Evolutionary conservation across 2,329 filamentous ascomycete species (phyloP).

Genomic region (Fusarium sp.): DNA sequence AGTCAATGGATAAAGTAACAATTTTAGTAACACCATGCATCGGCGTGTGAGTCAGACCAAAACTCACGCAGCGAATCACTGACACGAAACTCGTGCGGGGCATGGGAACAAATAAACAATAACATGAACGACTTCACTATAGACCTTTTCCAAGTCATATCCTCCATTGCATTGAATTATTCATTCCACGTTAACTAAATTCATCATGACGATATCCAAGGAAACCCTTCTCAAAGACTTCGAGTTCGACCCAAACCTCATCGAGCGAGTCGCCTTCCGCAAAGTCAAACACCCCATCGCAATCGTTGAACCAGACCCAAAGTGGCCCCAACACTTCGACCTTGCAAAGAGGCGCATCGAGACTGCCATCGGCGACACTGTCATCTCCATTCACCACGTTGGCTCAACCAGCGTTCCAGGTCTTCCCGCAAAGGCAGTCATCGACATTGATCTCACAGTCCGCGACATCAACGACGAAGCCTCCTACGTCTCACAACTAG

Average conservation of each 20-base stretch:
- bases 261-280: conserved; percentile 47
- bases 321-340: conserved; percentile 53
- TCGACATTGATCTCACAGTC: conserved; percentile 65
- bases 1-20: background rate
- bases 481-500: conserved; percentile 57
- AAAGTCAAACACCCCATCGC: conserved; percentile 40
- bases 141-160: background rate
- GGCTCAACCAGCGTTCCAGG: conserved; percentile 64
- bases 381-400: conserved; percentile 58
- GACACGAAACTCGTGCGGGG: background rate
- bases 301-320: conserved; percentile 53
- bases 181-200: fast-evolving
- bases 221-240: conserved; percentile 48
- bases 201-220: conserved; percentile 35
- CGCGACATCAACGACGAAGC: conserved; percentile 55
- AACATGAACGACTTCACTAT: background rate
- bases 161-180: fast-evolving
- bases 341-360: conserved; percentile 50
- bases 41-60: background rate
- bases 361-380: conserved; percentile 51
- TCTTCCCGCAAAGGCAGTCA: conserved; percentile 63
- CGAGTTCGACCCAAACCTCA: conserved; percentile 32
- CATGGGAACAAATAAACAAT: background rate
- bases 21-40: background rate
- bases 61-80: background rate